Base-by-base conservation (phyloP, 176 grass and related monocot genomes). In the Eragrostis nindensis region DNA sequence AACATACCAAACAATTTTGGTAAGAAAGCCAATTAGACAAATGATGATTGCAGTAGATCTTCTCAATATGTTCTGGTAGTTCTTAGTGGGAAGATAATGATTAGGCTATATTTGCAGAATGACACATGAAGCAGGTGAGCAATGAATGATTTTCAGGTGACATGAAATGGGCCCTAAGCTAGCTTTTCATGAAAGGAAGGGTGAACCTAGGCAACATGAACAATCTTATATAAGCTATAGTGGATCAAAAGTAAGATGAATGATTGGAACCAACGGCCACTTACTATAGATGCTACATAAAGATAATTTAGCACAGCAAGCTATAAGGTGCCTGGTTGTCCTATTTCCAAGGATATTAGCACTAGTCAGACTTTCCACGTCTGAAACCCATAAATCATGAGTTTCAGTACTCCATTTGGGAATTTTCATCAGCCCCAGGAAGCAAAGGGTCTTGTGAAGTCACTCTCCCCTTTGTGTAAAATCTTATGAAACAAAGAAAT, bases 21-120 rank as follows among this genome's bases (percentile, higher is more conserved):
- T 3, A 56, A 12, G 4, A 19, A 13, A 19, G 70, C 18, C 76
- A 1, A 48, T 75, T 62, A 88, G 42, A 53, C 16, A 0, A 17
- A 39, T 29, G 13, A 45, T 39, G n/a, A n/a, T 36, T n/a, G 41
- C 47, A 53, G 15, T 66, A 50, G 17, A 30, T 44, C 18, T 17
- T 27, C 43, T 49, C 11, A 61, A 63, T 85, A 55, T 46, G 43
- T 5, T 26, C 25, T 44, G 24, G 5, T 75, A 12, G 7, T 81
- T 68, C 16, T 70, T 77, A 81, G 77, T 85, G 82, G 17, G 21
- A 29, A 16, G 73, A 29, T 66, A 22, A 81, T 89, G 78, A 85
- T 89, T 36, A 47, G 0, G 70, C 77, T 49, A 40, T 41, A 46
- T 26, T 8, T 50, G 29, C 47, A 66, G n/a, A 71, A 56, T 22